Percentiles rank a stretch among this genome's conserved stretches.
These are phyloP conservation scores for Trichoderma sp. DNA, from an alignment of 2,329 filamentous ascomycete species.

Conservation along the genomic window DNA sequence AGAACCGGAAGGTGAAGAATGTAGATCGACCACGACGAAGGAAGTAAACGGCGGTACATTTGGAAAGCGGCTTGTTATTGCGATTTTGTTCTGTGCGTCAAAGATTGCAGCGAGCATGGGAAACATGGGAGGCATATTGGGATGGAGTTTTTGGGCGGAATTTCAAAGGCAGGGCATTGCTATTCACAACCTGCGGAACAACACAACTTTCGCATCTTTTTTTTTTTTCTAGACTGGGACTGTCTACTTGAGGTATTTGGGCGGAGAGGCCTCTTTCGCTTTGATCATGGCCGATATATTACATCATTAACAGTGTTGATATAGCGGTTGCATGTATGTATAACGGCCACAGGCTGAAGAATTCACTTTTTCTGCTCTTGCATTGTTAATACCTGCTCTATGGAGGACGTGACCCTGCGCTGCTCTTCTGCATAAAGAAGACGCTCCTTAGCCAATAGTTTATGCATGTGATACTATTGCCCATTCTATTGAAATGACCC, in stretches of 20 bases:
- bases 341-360: neutral
- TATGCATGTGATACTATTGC: neutral
- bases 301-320: neutral
- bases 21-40: conserved; percentile 38
- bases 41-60: neutral
- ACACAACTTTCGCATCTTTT: neutral
- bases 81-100: conserved; percentile 3
- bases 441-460: no score
- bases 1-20: conserved; percentile 54
- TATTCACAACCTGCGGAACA: neutral
- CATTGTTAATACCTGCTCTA: neutral
- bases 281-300: neutral
- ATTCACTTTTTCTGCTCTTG: neutral
- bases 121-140: conserved; percentile 8
- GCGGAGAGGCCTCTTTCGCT: neutral
- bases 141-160: conserved; percentile 12
- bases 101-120: conserved; percentile 7
- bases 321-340: neutral
- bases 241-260: neutral
- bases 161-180: neutral
- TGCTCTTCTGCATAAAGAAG: no score
- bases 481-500: neutral
- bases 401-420: neutral
- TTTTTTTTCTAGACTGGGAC: neutral
- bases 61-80: neutral